These are phyloP conservation scores for Plasmodium vivax DNA, from an alignment of 169 alveolate species.

Conservation along the genomic window DNA sequence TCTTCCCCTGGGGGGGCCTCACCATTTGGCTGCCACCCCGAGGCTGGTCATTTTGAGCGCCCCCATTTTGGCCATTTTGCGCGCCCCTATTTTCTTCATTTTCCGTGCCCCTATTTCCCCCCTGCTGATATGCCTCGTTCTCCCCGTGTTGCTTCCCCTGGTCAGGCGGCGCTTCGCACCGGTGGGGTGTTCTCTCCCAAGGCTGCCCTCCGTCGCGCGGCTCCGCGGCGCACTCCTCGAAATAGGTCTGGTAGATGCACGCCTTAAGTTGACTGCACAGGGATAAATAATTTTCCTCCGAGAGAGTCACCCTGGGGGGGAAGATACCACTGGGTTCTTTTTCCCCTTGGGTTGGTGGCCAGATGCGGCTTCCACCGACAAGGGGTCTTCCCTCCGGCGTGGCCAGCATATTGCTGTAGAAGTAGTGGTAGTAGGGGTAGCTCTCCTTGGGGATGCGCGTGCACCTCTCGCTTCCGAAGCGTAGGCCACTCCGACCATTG, in stretches of 20 bases:
- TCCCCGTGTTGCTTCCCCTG: not conserved
- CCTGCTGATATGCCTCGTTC: not conserved
- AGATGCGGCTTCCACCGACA: not conserved
- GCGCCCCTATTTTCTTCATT: not conserved
- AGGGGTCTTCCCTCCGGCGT: not conserved
- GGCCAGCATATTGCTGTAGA: conserved; percentile 27
- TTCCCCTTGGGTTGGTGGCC: not conserved
- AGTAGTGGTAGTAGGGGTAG: conserved; percentile 66
- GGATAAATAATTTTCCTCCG: conserved; percentile 20
- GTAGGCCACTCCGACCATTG: not conserved
- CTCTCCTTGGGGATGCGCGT: conserved; percentile 32
- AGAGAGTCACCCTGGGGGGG: not conserved
- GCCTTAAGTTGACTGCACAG: conserved; percentile 18
- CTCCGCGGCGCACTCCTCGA: not conserved
- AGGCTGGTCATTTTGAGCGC: not conserved
- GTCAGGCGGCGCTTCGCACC: not conserved
- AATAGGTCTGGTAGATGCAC: conserved; percentile 11
- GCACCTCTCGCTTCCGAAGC: not conserved
- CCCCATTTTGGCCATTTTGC: not conserved
- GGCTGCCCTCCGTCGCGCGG: not conserved
- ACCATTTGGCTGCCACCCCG: not conserved
- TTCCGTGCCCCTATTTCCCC: not conserved
- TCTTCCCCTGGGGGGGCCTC: not conserved
- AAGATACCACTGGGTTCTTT: not conserved
- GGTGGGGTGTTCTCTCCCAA: not conserved